Base-by-base conservation (phyloP, 192 early-diverging fungal species). In the Backusella liffmaniae region DNA sequence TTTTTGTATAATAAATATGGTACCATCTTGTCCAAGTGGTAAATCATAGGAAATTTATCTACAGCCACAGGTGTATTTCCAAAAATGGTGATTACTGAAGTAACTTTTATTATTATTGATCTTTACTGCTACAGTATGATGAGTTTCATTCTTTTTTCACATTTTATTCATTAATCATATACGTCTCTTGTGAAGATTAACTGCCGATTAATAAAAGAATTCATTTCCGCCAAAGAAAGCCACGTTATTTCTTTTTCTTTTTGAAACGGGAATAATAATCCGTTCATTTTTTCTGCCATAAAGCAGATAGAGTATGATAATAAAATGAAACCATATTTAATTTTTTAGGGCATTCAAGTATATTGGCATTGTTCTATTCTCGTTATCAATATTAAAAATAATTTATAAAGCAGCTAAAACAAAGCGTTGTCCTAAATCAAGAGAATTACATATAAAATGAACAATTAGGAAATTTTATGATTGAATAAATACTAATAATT, bases 401-500 rank as follows among this genome's bases (percentile, higher is more conserved):
- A 49, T 49, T 49, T 49, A n/a, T 49, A 62, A 62, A 12, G 56
- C 56, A 62, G 56, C 56, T 62, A 62, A 62, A 62, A 2, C 12
- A 12, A 62, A 62, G 12, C 23, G 46, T n/a, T 62, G 23, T 29
- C 23, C 10, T 29, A 12, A 21, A 62, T 23, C 21, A 62, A 62
- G 23, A 29, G 26, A 10, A 59, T 4, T 29, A 10, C 56, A 2
- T 29, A 29, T 29, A n/a, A 62, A 62, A 62, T 29, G 26, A 62
- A 29, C 8, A 62, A 59, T 23, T 59, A 59, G 56, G 56, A 59
- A 59, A 59, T 59, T 59, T 59, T 59, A 59, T 59, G n/a, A 29
- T 49, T 49, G 46, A 49, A 49, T 49, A 18, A 49, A n/a, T 49
- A 2, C 4, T 16, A n/a, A 49, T 49, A 49, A 16, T 59, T 59